Evolutionary conservation across 2,329 filamentous ascomycete genomes (phyloP).

Genomic region (Aspergillus piperis): DNA sequence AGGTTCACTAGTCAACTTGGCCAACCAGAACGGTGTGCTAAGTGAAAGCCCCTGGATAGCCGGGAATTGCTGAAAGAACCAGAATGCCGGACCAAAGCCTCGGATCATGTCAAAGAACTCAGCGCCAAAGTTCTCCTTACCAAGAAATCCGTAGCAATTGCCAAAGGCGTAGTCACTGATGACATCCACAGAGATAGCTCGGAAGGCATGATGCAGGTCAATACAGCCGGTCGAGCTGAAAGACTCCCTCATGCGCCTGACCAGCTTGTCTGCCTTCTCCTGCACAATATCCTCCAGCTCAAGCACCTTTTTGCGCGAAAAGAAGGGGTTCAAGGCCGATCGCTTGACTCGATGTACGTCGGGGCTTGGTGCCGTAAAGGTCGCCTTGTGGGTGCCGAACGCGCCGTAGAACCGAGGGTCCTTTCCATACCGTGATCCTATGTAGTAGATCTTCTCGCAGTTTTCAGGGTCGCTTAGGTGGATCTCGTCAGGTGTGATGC

Average conservation of each 20-base stretch:
- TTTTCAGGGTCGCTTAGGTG: slow-evolving; percentile 31
- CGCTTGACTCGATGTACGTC: slow-evolving; percentile 32
- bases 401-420: slow-evolving; percentile 28
- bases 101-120: slow-evolving; percentile 25
- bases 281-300: slow-evolving; percentile 29
- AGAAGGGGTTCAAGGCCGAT: slow-evolving; percentile 33
- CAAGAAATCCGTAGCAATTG: slow-evolving; percentile 23
- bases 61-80: slow-evolving; percentile 29
- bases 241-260: slow-evolving; percentile 22
- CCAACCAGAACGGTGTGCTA: slow-evolving; percentile 22
- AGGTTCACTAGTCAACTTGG: slow-evolving; percentile 11
- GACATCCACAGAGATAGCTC: slow-evolving; percentile 30
- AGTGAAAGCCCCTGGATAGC: slow-evolving; percentile 17
- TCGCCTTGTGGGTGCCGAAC: slow-evolving; percentile 29
- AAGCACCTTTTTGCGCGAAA: slow-evolving; percentile 28
- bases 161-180: slow-evolving; percentile 33
- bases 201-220: slow-evolving; percentile 28
- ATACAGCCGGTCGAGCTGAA: slow-evolving; percentile 18
- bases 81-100: slow-evolving; percentile 21
- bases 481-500: slow-evolving; percentile 31
- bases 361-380: slow-evolving; percentile 32
- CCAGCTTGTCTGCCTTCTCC: slow-evolving; percentile 25
- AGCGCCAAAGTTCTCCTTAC: slow-evolving; percentile 22
- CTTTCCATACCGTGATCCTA: slow-evolving; percentile 28
- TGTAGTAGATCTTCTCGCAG: slow-evolving; percentile 29